Base-by-base conservation (phyloP, 2,329 filamentous ascomycete genomes). In the Phialocephala sp. region DNA sequence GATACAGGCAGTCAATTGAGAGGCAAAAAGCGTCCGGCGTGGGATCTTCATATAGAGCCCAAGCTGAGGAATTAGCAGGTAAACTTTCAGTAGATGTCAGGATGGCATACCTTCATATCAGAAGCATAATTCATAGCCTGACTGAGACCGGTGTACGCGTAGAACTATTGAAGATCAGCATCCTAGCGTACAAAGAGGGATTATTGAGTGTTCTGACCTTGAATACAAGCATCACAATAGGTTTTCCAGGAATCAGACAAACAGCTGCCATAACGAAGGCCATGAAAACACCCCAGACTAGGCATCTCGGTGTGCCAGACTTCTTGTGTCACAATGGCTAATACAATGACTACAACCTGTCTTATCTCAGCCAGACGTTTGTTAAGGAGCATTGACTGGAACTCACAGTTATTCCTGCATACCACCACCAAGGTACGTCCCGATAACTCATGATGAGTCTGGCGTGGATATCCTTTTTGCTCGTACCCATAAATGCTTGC, bases 191-290 rank as follows among this genome's bases (percentile, higher is more conserved):
- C n/a, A n/a, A 47, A 20, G 43, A 47, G 2, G 43, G n/a, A 4
- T n/a, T 8, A 11, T 4, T 11, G 8, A 9, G n/a, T 22, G 9
- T 11, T 20, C 78, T 82, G 85, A 88, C 90, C 77, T 91, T 91
- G 80, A 91, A 91, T 80, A 91, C 84, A 88, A 92, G 91, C 85
- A 91, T 89, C 54, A 88, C 88, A 69, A 91, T 81, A 2, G 90
- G 89, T 4, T 83, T 84, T 20, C 89, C 90, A 20, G 66, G 66
- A 15, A 78, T 70, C 15, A 68, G 66, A 66, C 75, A 76, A 22
- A 76, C 57, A 32, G 72, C 45, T 1, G 74, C 73, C 9, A 78
- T 72, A 35, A 68, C 27, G 45, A 74, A 65, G 22, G 72, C 50
- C 24, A 54, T 54, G 50, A 54, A 70, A 50, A 71, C 71, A 2